Evolutionary conservation across 139 green algal species (phyloP).

Genomic region (Chlamydomonas schloesseri): DNA sequence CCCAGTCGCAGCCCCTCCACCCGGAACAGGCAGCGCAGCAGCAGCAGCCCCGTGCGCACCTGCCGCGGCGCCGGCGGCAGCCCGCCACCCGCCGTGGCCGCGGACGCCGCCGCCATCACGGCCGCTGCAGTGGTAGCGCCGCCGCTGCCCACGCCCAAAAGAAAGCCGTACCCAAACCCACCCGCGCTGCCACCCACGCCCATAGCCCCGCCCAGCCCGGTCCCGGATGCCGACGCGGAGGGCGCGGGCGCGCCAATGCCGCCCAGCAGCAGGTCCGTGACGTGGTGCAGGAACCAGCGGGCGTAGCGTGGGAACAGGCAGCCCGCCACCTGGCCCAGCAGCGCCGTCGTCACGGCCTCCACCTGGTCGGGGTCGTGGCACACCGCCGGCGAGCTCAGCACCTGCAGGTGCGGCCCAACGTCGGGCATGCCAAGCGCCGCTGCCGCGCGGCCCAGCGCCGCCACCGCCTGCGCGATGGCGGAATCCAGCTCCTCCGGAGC

Average conservation of each 20-base stretch:
- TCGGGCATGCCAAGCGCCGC: slow-evolving; percentile 55
- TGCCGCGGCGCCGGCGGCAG: slow-evolving; percentile 1
- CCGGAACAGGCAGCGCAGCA: slow-evolving; percentile 48
- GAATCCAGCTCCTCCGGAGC: slow-evolving; percentile 22
- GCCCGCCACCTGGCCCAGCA: slow-evolving; percentile 29
- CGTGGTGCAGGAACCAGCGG: slow-evolving; percentile 46
- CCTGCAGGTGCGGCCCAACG: slow-evolving; percentile 47
- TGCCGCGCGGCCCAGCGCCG: slow-evolving; percentile 51
- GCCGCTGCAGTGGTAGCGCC: not conserved
- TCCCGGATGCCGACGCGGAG: too few species aligned
- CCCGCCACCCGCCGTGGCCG: not conserved
- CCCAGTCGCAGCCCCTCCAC: slow-evolving; percentile 43
- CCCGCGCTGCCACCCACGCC: too few species aligned
- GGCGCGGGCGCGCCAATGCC: not conserved
- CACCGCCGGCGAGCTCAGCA: slow-evolving; percentile 32
- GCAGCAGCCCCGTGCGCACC: slow-evolving; percentile 46
- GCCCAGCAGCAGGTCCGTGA: slow-evolving; percentile 27
- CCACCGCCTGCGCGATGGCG: slow-evolving; percentile 1
- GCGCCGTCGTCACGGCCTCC: slow-evolving; percentile 21
- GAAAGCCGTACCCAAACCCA: too few species aligned
- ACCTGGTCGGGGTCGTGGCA: not conserved
- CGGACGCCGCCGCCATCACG: not conserved
- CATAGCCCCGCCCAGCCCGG: not conserved
- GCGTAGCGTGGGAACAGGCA: slow-evolving; percentile 53
- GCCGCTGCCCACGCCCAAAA: too few species aligned